These are phyloP conservation scores for Phytophthora quininea DNA, from an alignment of 352 stramenopile species.

Conservation along the genomic window DNA sequence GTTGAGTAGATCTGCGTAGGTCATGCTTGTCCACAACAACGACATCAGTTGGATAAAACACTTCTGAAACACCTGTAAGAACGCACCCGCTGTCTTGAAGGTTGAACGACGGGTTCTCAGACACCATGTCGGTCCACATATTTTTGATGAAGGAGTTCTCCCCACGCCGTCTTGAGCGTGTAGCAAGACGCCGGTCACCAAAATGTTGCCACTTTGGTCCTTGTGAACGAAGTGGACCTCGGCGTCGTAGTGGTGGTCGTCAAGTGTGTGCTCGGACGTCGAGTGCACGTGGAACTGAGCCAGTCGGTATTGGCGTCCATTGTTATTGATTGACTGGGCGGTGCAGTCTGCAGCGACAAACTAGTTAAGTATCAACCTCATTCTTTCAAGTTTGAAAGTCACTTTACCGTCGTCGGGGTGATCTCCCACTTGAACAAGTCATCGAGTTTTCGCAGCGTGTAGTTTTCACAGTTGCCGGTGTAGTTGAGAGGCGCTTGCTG, in stretches of 20 bases:
- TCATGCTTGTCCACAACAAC: conserved; percentile 42
- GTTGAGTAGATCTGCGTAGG: conserved; percentile 67
- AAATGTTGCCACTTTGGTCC: conserved; percentile 31
- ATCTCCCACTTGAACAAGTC: conserved; percentile 75
- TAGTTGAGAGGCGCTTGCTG: conserved; percentile 55
- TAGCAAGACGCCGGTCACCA: conserved; percentile 52
- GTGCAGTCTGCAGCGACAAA: conserved; percentile 59
- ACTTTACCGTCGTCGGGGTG: conserved; percentile 41
- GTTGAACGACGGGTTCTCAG: conserved; percentile 38
- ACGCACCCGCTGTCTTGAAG: conserved; percentile 40
- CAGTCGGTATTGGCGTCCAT: conserved; percentile 52
- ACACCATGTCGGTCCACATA: conserved; percentile 48
- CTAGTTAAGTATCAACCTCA: too few species aligned
- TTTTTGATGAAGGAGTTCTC: conserved; percentile 57
- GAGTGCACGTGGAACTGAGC: conserved; percentile 62
- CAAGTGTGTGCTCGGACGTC: conserved; percentile 52
- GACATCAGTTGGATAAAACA: too few species aligned
- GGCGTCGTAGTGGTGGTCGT: conserved; percentile 48
- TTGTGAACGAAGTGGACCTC: conserved; percentile 66
- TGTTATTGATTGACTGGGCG: conserved; percentile 49
- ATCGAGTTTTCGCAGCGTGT: conserved; percentile 62
- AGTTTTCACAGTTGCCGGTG: conserved; percentile 52
- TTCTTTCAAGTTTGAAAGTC: too few species aligned
- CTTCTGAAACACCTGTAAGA: too few species aligned
- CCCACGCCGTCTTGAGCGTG: conserved; percentile 33